phyloP scores from a whole-genome alignment of 257 asterid species.

The Nicotiana paniculata region DNA sequence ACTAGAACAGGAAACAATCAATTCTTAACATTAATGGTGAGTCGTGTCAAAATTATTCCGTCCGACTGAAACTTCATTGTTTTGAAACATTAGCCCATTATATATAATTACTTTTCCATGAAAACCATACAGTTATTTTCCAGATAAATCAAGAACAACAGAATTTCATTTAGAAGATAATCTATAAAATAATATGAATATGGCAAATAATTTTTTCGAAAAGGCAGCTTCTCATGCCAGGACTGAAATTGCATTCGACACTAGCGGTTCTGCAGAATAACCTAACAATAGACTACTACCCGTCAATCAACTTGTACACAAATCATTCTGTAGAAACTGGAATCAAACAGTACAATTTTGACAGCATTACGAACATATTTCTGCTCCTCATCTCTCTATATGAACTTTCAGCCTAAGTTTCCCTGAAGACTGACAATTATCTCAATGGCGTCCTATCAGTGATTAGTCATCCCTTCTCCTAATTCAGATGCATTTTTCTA shows the following conservation, averaged over 20 bases:
- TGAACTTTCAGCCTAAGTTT: neutral
- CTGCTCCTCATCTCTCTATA: neutral
- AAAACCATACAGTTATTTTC: neutral
- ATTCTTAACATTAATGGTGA: conserved; percentile 54
- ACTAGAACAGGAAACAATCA: conserved; percentile 44
- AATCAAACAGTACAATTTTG: neutral
- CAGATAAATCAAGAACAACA: neutral
- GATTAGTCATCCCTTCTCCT: too few species aligned
- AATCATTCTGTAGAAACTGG: neutral
- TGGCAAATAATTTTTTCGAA: neutral
- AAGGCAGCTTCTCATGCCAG: neutral
- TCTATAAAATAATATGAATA: neutral
- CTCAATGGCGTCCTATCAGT: neutral
- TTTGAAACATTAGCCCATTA: neutral
- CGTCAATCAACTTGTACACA: neutral
- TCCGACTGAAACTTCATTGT: neutral
- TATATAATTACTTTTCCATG: neutral
- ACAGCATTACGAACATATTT: neutral
- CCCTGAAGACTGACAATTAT: neutral
- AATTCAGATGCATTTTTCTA: too few species aligned
- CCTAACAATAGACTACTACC: neutral
- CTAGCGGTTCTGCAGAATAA: neutral
- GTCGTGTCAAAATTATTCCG: neutral
- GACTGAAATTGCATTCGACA: neutral
- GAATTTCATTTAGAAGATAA: neutral